These are phyloP conservation scores for Seiridium unicorne DNA, from an alignment of 2,329 filamentous ascomycete genomes.

Conservation along the genomic window DNA sequence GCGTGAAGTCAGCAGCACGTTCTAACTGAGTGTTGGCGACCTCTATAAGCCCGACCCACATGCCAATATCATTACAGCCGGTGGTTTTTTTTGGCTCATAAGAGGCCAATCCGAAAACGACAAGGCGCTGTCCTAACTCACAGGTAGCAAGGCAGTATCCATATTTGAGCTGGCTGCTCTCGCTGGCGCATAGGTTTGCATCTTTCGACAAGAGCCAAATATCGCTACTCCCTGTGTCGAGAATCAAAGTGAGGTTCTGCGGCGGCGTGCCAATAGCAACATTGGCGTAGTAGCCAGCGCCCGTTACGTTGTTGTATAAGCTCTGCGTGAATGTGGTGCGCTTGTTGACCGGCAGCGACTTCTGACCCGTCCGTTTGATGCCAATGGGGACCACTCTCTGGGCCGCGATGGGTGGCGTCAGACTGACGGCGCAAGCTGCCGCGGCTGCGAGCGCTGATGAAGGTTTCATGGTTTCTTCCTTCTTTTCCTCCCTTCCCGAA, in stretches of 20 bases:
- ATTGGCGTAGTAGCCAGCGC: conserved; percentile 31
- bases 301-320: conserved; percentile 6
- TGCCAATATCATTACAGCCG: too few relatives aligned
- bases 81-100: too few relatives aligned
- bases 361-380: neutral
- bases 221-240: conserved; percentile 65
- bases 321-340: conserved; percentile 1
- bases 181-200: conserved; percentile 38
- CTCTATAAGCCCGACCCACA: too few relatives aligned
- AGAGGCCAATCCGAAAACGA: too few relatives aligned
- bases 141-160: conserved; percentile 39
- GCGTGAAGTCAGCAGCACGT: neutral
- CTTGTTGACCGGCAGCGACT: neutral
- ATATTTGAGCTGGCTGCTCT: conserved; percentile 29
- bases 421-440: neutral
- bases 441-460: neutral
- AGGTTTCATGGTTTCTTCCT: neutral
- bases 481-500: neutral
- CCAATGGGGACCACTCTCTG: conserved; percentile 3
- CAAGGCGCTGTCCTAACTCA: conserved; percentile 20
- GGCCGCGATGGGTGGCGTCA: neutral
- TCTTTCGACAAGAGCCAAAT: conserved; percentile 50
- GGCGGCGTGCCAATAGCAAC: conserved; percentile 58
- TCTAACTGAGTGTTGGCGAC: neutral
- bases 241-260: conserved; percentile 51